phyloP scores from a whole-genome alignment of 2,329 filamentous ascomycete species.

The Claviceps arundinis region DNA sequence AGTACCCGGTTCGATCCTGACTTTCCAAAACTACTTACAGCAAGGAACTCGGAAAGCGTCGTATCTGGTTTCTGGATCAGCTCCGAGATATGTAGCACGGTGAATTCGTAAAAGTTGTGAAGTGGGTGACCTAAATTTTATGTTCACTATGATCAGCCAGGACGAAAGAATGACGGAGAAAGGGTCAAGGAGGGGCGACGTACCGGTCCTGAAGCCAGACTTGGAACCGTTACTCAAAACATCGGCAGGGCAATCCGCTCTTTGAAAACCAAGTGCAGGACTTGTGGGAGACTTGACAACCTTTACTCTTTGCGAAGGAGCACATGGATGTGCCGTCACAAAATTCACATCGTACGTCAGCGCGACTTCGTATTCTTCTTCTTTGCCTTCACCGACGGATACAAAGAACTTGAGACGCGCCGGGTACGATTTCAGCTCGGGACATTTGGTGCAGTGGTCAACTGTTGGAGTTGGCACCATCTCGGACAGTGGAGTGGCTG shows the following conservation, averaged over 20 bases:
- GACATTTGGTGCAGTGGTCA: conserved; percentile 18
- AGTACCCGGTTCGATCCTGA: conserved; percentile 28
- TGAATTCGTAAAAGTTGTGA: conserved; percentile 50
- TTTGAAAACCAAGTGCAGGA: conserved; percentile 37
- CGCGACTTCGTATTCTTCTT: conserved; percentile 29
- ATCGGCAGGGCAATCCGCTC: conserved; percentile 38
- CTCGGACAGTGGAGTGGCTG: conserved; percentile 30
- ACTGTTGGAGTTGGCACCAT: conserved; percentile 25
- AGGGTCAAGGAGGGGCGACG: conserved; percentile 5
- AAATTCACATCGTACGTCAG: conserved; percentile 49
- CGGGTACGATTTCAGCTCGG: conserved; percentile 22
- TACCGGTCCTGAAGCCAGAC: conserved; percentile 35
- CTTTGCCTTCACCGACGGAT: conserved; percentile 24
- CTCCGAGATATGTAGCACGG: conserved; percentile 43
- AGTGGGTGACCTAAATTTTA: conserved; percentile 41
- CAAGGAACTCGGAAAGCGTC: conserved; percentile 34
- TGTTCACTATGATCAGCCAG: background rate
- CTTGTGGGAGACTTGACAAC: conserved; percentile 47
- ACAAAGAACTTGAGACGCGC: conserved; percentile 23
- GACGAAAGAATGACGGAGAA: background rate
- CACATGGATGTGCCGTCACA: conserved; percentile 53
- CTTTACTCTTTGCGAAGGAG: conserved; percentile 41
- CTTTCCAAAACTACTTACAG: conserved; percentile 20
- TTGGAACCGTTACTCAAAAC: conserved; percentile 30
- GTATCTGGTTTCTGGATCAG: conserved; percentile 35